A percentile compares a stretch with the other conserved stretches of the same genome.
phyloP scores from a whole-genome alignment of 345 rosid species.

The Citrus sp. region DNA sequence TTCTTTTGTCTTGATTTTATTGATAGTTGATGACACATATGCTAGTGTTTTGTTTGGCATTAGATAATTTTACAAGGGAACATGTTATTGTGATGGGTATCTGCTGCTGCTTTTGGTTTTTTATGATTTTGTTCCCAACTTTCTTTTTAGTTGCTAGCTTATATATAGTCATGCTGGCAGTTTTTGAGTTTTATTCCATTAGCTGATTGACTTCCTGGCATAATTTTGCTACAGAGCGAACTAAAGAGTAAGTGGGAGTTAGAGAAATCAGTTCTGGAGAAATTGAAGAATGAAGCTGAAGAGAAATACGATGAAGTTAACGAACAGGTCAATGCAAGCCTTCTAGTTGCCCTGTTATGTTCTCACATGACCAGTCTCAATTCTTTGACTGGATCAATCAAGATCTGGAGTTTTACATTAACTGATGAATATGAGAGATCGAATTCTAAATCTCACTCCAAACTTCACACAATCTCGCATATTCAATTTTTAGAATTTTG shows the following conservation, averaged over 20 bases:
- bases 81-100: not conserved
- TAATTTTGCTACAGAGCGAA: slow-evolving; percentile 44
- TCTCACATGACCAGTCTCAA: not conserved
- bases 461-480: not conserved
- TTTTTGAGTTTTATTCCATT: not conserved
- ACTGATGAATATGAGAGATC: not conserved
- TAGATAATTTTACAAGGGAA: not conserved
- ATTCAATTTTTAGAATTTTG: not conserved
- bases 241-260: slow-evolving; percentile 64
- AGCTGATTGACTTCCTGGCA: slow-evolving; percentile 7
- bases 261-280: slow-evolving; percentile 60
- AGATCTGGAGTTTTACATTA: not conserved
- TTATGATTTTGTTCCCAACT: not conserved
- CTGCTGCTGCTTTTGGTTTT: not conserved
- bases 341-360: not conserved
- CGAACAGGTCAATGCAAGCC: slow-evolving; percentile 66
- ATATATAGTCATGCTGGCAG: not conserved
- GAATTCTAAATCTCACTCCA: not conserved
- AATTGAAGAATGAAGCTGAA: slow-evolving; percentile 62
- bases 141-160: not conserved
- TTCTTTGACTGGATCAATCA: not conserved
- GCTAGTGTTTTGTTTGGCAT: not conserved
- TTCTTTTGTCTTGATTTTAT: not conserved
- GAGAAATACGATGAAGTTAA: slow-evolving; percentile 71
- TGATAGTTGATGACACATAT: not conserved